Evolutionary conservation across 2,329 filamentous ascomycete genomes (phyloP), one percentile per base, ranked within the genome.

Genomic region (Monosporascus cannonballus): DNA sequence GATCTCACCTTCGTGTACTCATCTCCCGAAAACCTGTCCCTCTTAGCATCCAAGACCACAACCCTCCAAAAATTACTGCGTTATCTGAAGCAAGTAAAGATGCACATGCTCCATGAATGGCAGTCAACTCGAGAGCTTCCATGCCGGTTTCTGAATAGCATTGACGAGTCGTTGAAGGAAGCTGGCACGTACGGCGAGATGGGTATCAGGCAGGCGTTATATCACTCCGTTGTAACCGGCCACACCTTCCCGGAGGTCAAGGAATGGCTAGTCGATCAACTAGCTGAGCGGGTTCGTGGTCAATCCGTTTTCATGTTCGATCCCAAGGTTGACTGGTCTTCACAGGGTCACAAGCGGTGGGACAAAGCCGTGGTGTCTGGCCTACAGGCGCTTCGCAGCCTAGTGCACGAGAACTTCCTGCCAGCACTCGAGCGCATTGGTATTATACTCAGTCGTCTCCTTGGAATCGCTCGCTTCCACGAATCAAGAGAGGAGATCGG

Each of bases 271-370:
- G 83, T 92, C 4, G 90, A 96, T 63, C 87, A 88, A 58, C 73
- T 96, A 30, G 83, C 84, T 7, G 90, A 95, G 65, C 77, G 89
- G 56, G 89, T 92, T 75, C 64, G 80, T 69, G 30, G 9, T 17
- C 18, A 3, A 22, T 36, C 50, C 1, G 45, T 22, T 36, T 36
- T 20, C 27, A 24, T 38, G 44, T 20, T 22, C 9, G 15, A 48
- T 41, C 44, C 37, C 6, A 11, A 36, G 20, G 25, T 49, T 54
- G 41, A 50, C 49, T 57, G 52, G 39, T 25, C 53, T 62, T 1
- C 18, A 20, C 49, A 94, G 87, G 91, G 91, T 0, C 89, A 96
- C 62, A 96, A 96, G 70, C 80, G 94, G 48, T 99, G 94, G 94
- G 92, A 97, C 57, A 95, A 93, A 64, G 86, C 89, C 6, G 87